Base-by-base conservation (phyloP, 305 asterid species). In the Fraxinus baroniana region DNA sequence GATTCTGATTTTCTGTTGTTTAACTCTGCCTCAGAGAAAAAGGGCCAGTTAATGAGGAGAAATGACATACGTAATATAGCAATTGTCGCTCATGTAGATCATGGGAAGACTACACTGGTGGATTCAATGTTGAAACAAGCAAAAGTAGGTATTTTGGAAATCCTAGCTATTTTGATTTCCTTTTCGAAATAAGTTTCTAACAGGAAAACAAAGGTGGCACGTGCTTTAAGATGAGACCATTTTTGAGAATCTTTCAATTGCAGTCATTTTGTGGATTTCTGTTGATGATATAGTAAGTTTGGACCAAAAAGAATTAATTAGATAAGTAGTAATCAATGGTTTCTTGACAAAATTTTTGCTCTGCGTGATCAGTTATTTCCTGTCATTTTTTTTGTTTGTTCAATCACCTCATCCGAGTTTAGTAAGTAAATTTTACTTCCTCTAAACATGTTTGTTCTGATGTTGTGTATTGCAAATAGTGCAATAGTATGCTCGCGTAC, bases 81-180 rank as follows among this genome's bases (percentile, higher is more conserved):
- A 22, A 94, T 96, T 82, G 98, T 96, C 84, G 99, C 99, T 17
- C 99, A 96, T 81, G 99, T 96, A 5, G 99, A 96, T 90, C 99
- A 96, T 79, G 99, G 99, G 87, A 96, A 96, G 92, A 96, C 99
- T 77, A 94, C 98, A 41, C 84, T 96, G 86, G 99, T 96, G 82
- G 99, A 96, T 91, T 89, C 98, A 76, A 92, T 96, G 97, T 87
- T 96, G 89, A 93, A 91, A 89, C 98, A 96, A 89, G 89, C 99
- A 81, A 96, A 96, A 97, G 99, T 96, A 84, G 76, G 82, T 32
- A 75, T 86, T 78, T 73, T 85, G 49, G 76, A 22, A 33, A 79
- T 57, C 74, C 83, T 68, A 46, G 13, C 46, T 74, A 77, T 66
- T 79, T 77, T 82, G 9, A 32, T 70, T 82, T 83, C 24, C 80